Evolutionary conservation across 208 protist species (phyloP), one percentile per base, ranked within the genome.

Genomic region (Leishmania tarentolae): DNA sequence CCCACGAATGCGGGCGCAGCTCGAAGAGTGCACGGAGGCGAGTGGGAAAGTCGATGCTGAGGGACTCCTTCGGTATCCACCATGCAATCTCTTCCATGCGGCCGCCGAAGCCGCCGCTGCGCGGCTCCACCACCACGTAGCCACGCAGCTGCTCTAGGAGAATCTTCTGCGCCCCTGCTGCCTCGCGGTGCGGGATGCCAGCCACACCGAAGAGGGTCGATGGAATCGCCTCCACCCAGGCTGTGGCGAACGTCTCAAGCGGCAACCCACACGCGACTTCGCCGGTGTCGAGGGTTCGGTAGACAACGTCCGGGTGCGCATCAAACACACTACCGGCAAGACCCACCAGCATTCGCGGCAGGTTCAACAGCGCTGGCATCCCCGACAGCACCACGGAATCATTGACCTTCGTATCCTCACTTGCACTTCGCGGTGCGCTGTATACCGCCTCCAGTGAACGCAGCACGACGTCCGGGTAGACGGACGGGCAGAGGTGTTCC

Each of bases 21-120:
- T 81, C 88, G 85, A 97, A 95, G 3, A 97, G 79, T 47, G 88
- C 59, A 37, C 74, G 72, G 9, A 95, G 65, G 1, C 93, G 88
- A 11, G 37, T 37, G 6, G 79, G 74, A 46, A 95, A 66, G 57
- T 93, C 84, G 21, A 63, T 80, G 17, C 82, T 70, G 28, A 97
- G 78, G 11, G n/a, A 24, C 2, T 90, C 84, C 52, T 85, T 79
- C 6, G 93, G 90, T 52, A 89, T 70, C 88, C 87, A 97, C 59
- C 88, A 78, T 44, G 86, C 75, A 3, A 35, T 80, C 1, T 83
- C 87, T 8, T 85, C 75, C 50, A 59, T 31, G 37, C 9, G 37
- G 63, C 44, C 44, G 1, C 66, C 42, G 15, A 37, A 42, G 21
- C 28, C 71, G 70, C 77, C 53, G 11, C 70, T 61, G 31, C 46